A percentile compares a stretch with the other conserved stretches of the same genome.
Conservation (phyloP, 768 basidiomycete species). For the Chiua virens region DNA sequence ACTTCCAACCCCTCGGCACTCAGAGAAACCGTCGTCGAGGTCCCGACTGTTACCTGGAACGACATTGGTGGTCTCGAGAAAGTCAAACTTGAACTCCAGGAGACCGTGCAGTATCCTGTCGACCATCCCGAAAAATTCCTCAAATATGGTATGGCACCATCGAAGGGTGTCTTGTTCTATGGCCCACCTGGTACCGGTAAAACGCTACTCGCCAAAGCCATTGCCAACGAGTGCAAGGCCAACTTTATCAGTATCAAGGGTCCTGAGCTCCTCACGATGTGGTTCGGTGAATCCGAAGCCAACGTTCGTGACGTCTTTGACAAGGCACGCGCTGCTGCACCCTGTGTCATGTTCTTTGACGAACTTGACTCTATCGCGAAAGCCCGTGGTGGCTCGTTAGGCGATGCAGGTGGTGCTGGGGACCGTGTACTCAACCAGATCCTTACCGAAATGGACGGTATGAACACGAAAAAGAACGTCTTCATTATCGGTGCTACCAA, state of each 20-base stretch:
- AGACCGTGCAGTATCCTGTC: constrained; percentile 99
- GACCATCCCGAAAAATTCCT: constrained; percentile 99
- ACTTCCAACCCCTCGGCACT: constrained; percentile 97
- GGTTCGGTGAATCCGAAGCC: constrained; percentile 99
- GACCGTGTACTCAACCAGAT: constrained; percentile 98
- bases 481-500: constrained; percentile 98
- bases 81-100: constrained; percentile 98
- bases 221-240: constrained; percentile 99
- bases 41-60: constrained; percentile 98
- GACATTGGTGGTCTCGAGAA: constrained; percentile 99
- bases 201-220: constrained; percentile 96
- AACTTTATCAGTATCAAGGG: constrained; percentile 99
- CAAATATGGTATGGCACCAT: constrained; percentile 99
- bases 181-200: constrained; percentile 99
- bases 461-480: constrained; percentile 99
- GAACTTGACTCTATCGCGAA: constrained; percentile 99
- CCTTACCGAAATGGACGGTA: constrained; percentile 98
- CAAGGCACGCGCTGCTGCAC: constrained; percentile 98
- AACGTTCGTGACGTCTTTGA: constrained; percentile 99
- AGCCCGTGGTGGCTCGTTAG: constrained; percentile 79
- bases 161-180: constrained; percentile 99
- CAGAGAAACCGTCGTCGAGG: constrained; percentile 98
- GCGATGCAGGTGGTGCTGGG: constrained; percentile 94
- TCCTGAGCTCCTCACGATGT: constrained; percentile 98
- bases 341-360: constrained; percentile 99